Base-by-base conservation (phyloP, 148 eudicot genomes). In the Rhododendron simsii region DNA sequence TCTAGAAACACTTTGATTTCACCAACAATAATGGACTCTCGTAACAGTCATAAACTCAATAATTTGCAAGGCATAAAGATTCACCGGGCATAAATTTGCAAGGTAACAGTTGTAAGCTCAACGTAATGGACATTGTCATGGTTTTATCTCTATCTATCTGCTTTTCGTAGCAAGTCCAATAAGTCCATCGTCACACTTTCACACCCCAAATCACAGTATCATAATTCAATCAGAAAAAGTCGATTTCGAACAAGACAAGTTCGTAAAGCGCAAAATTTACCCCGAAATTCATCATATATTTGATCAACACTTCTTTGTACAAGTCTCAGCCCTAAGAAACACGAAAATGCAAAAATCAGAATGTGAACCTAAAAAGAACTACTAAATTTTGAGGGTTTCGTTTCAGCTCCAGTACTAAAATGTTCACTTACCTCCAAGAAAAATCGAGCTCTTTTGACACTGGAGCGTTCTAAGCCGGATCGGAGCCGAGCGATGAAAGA, bases 401-500 rank as follows among this genome's bases (percentile, higher is more conserved):
- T 57, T 39, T 37, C 15, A 21, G 73, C 61, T 82, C 26, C 55
- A 2, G 30, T 3, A 28, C 39, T 15, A 53, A 83, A 71, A 83
- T 28, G 53, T 3, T 67, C 28, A 69, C 78, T 69, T 53, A 83
- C 78, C 85, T 14, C 12, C 26, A 30, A 67, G 23, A 44, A 67
- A 50, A 48, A 71, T 69, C 45, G 85, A 83, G 59, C 85, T 69
- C 79, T 39, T 83, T 65, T 23, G 30, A 83, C 76, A 12, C 5
- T 16, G n/a, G 48, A 63, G 67, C 83, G 76, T 50, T 50, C 65
- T 33, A 78, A 87, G 89, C 89, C 84, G 84, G 89, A 87, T 84
- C 86, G 80, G 89, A 82, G 88, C 88, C 85, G 75, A 78, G 73
- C 85, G 78, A 69, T n/a, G 84, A 74, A 65, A 87, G 71, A 65